These are phyloP conservation scores for Carex pumila DNA, from an alignment of 176 grass and related monocot species.

Conservation along the genomic window DNA sequence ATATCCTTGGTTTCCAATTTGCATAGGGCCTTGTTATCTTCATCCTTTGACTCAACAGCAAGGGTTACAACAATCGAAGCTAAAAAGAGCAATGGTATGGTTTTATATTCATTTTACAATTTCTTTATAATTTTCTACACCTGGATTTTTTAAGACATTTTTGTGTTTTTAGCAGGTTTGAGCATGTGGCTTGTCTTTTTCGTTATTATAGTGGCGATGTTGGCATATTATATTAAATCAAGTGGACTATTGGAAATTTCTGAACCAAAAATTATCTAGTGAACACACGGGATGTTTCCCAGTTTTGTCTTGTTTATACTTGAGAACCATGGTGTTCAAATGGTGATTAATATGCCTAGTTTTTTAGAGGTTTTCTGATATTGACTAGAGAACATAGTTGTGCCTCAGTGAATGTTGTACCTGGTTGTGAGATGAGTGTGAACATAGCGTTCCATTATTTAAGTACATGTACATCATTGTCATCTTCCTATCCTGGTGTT, in stretches of 20 bases:
- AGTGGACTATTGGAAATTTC: not conserved
- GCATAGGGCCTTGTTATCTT: slow-evolving; percentile 61
- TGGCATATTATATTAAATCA: slow-evolving; percentile 53
- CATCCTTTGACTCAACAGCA: slow-evolving; percentile 88
- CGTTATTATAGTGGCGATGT: slow-evolving; percentile 51
- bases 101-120: slow-evolving; percentile 9
- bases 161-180: slow-evolving; percentile 44
- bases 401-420: not conserved
- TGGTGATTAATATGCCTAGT: not conserved
- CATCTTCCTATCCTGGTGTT: not conserved
- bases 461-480: not conserved
- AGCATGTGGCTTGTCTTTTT: slow-evolving; percentile 50
- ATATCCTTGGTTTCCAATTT: not conserved
- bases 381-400: not conserved
- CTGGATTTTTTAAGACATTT: slow-evolving; percentile 9
- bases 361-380: not conserved
- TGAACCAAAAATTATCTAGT: not conserved
- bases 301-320: slow-evolving; percentile 3
- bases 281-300: not conserved
- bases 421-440: not conserved
- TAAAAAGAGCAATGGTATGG: slow-evolving; percentile 45
- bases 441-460: not conserved
- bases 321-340: not conserved
- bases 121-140: not conserved
- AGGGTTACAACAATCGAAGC: slow-evolving; percentile 57